These are phyloP conservation scores for Nosema muscidifuracis DNA, from an alignment of 371 early-diverging fungal genomes.

Conservation along the genomic window DNA sequence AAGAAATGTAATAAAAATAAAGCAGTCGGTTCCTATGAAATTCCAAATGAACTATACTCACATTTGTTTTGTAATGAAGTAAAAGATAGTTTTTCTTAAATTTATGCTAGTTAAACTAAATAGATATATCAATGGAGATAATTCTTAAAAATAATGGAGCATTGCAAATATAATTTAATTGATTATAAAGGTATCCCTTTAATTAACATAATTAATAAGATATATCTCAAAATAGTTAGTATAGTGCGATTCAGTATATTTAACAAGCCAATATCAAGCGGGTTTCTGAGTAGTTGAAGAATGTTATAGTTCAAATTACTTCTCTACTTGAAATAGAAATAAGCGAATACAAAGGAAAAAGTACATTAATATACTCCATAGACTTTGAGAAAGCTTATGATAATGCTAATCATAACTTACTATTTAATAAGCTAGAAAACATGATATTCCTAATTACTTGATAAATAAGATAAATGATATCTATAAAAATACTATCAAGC, in stretches of 20 bases:
- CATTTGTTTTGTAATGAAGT: background rate
- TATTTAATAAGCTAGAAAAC: background rate
- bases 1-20: background rate
- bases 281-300: conserved; percentile 16
- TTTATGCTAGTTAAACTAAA: background rate
- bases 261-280: conserved; percentile 12
- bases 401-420: background rate
- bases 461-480: background rate
- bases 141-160: conserved; percentile 3
- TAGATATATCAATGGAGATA: background rate
- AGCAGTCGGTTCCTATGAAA: background rate
- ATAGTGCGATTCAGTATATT: background rate
- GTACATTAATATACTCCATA: conserved; percentile 14
- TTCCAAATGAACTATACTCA: background rate
- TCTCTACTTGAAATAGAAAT: conserved; percentile 14
- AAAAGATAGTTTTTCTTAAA: background rate
- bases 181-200: conserved; percentile 43
- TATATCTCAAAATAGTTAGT: conserved; percentile 9
- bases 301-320: conserved; percentile 17
- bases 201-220: conserved; percentile 10
- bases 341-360: conserved; percentile 1
- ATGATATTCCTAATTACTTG: background rate
- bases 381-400: conserved; percentile 10
- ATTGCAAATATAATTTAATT: conserved; percentile 3
- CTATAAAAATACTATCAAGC: background rate